These are phyloP conservation scores for Puccinia polysora DNA, from an alignment of 1,284 basidiomycete species.

Conservation along the genomic window DNA sequence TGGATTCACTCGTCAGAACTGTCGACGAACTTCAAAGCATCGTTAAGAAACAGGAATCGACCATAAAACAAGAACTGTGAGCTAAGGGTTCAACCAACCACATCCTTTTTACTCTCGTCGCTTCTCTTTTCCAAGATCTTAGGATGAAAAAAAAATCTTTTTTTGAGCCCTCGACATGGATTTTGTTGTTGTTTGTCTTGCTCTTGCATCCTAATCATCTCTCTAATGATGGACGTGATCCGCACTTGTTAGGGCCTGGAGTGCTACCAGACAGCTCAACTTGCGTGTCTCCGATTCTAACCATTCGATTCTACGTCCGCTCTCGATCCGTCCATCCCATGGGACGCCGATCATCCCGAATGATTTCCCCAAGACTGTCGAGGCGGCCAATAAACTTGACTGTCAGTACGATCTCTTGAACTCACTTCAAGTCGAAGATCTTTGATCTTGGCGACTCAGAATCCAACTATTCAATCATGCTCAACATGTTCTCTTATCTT, in stretches of 20 bases:
- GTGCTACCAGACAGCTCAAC: conserved; percentile 35
- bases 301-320: conserved; percentile 22
- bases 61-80: conserved; percentile 41
- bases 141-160: no score
- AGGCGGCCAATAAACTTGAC: conserved; percentile 30
- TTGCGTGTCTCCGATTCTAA: conserved; percentile 10
- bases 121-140: no score
- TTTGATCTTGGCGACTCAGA: background rate
- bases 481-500: background rate
- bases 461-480: no score
- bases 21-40: conserved; percentile 40
- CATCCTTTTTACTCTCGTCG: background rate
- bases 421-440: no score
- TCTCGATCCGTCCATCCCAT: conserved; percentile 21
- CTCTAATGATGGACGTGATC: no score
- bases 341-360: conserved; percentile 17
- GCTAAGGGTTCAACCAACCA: background rate
- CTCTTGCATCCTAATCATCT: no score
- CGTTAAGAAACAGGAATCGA: conserved; percentile 41
- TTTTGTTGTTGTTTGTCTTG: no score
- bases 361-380: conserved; percentile 37
- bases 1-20: conserved; percentile 36
- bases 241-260: conserved; percentile 33
- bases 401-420: no score
- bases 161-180: no score